Conservation (phyloP, 2,329 filamentous ascomycete species). For the Chaetomium strumarium region DNA sequence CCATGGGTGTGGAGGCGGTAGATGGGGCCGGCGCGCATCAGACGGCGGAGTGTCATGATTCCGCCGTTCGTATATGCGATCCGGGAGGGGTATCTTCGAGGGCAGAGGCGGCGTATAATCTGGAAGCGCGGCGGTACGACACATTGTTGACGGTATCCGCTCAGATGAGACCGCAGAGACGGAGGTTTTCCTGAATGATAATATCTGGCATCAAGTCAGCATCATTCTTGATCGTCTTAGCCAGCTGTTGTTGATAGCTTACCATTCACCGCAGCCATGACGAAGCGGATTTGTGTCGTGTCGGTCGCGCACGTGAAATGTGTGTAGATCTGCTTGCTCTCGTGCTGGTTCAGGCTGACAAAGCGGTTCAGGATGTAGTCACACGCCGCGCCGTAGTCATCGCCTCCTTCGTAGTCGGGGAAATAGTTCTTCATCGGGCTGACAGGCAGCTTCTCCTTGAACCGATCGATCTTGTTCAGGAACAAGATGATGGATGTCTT, state of each 20-base stretch:
- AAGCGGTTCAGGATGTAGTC: slow-evolving; percentile 99
- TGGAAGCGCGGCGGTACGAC: background rate
- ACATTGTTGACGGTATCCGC: slow-evolving; percentile 15
- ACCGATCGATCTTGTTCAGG: slow-evolving; percentile 85
- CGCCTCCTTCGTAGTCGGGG: slow-evolving; percentile 87
- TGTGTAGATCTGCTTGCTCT: slow-evolving; percentile 99
- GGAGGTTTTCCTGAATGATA: slow-evolving; percentile 99
- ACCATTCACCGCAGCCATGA: slow-evolving; percentile 99
- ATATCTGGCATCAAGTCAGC: slow-evolving; percentile 66
- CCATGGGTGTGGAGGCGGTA: slow-evolving; percentile 2
- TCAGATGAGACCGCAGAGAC: slow-evolving; percentile 95
- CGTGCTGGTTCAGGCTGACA: slow-evolving; percentile 96
- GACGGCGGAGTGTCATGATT: slow-evolving; percentile 9
- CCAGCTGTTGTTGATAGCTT: slow-evolving; percentile 33
- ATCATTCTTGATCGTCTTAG: background rate
- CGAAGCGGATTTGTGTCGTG: slow-evolving; percentile 97
- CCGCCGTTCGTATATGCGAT: background rate
- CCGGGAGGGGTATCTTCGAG: slow-evolving; percentile 12
- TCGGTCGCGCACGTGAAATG: slow-evolving; percentile 99
- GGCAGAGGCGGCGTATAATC: background rate
- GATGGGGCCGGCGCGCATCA: slow-evolving; percentile 2
- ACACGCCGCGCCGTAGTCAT: slow-evolving; percentile 92
- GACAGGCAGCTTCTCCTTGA: slow-evolving; percentile 77
- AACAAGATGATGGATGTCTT: slow-evolving; percentile 85
- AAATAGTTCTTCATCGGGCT: slow-evolving; percentile 88